Percentiles rank a stretch among this genome's conserved stretches.
These are phyloP conservation scores for Chlamydomonas reinhardtii DNA, from an alignment of 163 green algal genomes.

Conservation along the genomic window DNA sequence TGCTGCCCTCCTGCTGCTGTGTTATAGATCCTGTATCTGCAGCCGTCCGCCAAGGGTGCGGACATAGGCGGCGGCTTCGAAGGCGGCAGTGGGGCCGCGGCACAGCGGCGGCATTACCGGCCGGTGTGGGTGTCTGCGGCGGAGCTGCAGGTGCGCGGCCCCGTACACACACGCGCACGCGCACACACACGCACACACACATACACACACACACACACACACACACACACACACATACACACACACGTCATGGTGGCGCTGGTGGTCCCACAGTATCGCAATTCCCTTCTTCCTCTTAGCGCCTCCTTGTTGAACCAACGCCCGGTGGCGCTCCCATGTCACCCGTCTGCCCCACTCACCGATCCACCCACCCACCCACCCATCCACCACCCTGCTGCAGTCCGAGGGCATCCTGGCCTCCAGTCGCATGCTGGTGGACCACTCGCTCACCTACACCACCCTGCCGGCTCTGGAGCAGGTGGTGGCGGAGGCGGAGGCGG, in stretches of 20 bases:
- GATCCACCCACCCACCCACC: too few species aligned
- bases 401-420: constrained; percentile 76
- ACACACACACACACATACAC: too few species aligned
- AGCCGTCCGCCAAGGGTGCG: constrained; percentile 8
- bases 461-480: constrained; percentile 39
- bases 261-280: too few species aligned
- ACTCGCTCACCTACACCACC: constrained; percentile 16
- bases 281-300: too few species aligned
- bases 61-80: too few species aligned
- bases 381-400: background rate
- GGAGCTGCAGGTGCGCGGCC: constrained; percentile 53
- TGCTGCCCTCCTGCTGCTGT: background rate
- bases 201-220: too few species aligned
- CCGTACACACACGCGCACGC: too few species aligned
- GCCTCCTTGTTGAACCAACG: too few species aligned
- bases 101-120: background rate
- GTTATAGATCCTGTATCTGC: constrained; percentile 36
- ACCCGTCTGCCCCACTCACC: too few species aligned
- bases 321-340: too few species aligned
- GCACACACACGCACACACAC: too few species aligned
- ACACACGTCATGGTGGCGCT: too few species aligned
- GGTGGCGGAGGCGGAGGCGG: background rate
- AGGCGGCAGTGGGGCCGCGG: background rate
- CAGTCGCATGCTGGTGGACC: constrained; percentile 49
- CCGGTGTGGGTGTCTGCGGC: constrained; percentile 69